A percentile compares a stretch with the other conserved stretches of the same genome.
Conservation (phyloP, 2,329 filamentous ascomycete genomes). For the Xylariaceae sp. region DNA sequence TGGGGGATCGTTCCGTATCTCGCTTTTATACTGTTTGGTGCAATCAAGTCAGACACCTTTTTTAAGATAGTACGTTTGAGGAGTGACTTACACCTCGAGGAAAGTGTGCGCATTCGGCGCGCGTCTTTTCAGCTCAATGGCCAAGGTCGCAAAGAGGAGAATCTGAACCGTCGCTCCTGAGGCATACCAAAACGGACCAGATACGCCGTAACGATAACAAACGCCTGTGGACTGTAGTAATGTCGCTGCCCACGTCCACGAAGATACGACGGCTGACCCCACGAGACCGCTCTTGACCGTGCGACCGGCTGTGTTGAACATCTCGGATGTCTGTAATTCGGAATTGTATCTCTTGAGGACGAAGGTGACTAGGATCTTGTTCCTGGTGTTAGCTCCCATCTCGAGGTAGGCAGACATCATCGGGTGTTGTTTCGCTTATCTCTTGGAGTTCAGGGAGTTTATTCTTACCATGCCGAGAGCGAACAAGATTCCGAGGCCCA, state of each 20-base stretch:
- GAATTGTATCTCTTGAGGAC: constrained; percentile 56
- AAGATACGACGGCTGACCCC: constrained; percentile 83
- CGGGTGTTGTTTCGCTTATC: too few species aligned
- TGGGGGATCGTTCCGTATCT: constrained; percentile 50
- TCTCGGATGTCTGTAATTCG: constrained; percentile 85
- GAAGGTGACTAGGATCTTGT: constrained; percentile 63
- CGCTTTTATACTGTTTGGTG: constrained; percentile 22
- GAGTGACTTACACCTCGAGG: constrained; percentile 62
- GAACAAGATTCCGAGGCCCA: constrained; percentile 71
- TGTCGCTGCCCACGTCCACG: constrained; percentile 90
- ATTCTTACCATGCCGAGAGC: constrained; percentile 61
- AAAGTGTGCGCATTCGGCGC: constrained; percentile 85
- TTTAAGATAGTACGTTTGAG: neutral
- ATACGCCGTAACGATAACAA: constrained; percentile 73
- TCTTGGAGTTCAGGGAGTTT: neutral
- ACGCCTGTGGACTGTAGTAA: constrained; percentile 76
- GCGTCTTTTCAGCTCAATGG: constrained; percentile 82
- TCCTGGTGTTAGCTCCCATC: neutral
- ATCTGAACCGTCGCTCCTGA: constrained; percentile 72
- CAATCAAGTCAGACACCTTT: neutral
- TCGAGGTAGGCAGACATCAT: too few species aligned
- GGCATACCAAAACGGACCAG: constrained; percentile 56
- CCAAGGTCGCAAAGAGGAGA: constrained; percentile 82
- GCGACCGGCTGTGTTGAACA: constrained; percentile 84
- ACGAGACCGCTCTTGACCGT: constrained; percentile 88